Conservation (phyloP, 116 monocot species). For the Cymodocea nodosa region DNA sequence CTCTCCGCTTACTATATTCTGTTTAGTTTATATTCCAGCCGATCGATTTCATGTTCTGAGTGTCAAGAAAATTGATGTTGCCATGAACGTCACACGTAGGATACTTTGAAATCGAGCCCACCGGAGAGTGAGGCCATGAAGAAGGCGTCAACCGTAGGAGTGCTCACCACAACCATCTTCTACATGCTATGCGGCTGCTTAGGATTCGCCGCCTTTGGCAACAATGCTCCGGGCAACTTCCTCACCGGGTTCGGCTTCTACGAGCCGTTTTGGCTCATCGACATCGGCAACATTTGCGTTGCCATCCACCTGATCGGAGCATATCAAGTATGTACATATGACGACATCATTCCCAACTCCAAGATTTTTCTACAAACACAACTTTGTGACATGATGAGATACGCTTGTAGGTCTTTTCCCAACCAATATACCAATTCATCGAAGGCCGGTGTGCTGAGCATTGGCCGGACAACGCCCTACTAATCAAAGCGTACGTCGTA, state of each 20-base stretch:
- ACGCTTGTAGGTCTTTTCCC: slow-evolving; percentile 15
- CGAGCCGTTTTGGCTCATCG: slow-evolving; percentile 60
- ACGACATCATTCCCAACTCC: neutral
- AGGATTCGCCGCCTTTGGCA: slow-evolving; percentile 58
- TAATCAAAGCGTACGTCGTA: slow-evolving; percentile 5
- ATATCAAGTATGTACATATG: slow-evolving; percentile 34
- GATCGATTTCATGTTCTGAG: neutral
- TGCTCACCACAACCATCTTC: slow-evolving; percentile 56
- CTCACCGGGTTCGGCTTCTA: slow-evolving; percentile 33
- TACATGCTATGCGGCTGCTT: slow-evolving; percentile 66
- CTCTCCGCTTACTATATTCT: no score
- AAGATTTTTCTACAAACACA: neutral
- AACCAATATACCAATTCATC: slow-evolving; percentile 17
- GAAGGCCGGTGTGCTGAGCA: neutral
- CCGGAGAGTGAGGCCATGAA: slow-evolving; percentile 73
- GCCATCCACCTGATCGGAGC: slow-evolving; percentile 56
- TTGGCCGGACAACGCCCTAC: slow-evolving; percentile 7
- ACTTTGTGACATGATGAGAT: neutral
- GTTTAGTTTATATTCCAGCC: no score
- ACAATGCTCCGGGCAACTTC: slow-evolving; percentile 52
- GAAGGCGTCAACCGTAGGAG: slow-evolving; percentile 43
- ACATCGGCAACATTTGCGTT: slow-evolving; percentile 45
- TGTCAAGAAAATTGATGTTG: neutral
- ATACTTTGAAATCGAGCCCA: slow-evolving; percentile 51
- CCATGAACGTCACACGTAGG: slow-evolving; percentile 14